Conservation (phyloP, 805 yeast species). For the Yamadazyma endophytica region DNA sequence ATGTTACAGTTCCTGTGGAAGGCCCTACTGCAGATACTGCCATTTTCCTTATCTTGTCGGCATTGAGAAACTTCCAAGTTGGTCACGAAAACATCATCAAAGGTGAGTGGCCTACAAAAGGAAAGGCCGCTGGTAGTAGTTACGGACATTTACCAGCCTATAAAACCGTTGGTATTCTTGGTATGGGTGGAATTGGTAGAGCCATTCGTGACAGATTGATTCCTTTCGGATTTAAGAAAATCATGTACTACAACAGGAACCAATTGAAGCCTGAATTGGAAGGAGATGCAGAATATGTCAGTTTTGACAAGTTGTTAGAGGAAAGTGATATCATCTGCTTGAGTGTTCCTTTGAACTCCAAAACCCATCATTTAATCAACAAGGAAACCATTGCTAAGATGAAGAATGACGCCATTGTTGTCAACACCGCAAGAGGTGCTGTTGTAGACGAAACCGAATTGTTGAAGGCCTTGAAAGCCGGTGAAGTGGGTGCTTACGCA, state of each 20-base stretch:
- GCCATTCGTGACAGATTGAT: constrained; percentile 66
- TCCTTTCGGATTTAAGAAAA: constrained; percentile 73
- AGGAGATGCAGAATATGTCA: constrained; percentile 64
- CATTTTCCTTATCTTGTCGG: constrained; percentile 56
- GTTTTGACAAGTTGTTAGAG: constrained; percentile 62
- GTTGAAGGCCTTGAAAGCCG: constrained; percentile 51
- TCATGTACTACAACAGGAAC: constrained; percentile 69
- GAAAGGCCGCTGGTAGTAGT: constrained; percentile 46
- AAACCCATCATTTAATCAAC: constrained; percentile 69
- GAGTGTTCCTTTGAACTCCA: constrained; percentile 70
- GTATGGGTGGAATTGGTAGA: constrained; percentile 89
- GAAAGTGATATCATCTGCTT: constrained; percentile 68
- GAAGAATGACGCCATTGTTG: constrained; percentile 74
- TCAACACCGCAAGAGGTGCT: constrained; percentile 89
- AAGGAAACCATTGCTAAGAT: constrained; percentile 56
- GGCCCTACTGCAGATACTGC: constrained; percentile 72
- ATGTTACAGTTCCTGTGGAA: constrained; percentile 64
- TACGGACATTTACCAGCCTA: constrained; percentile 75
- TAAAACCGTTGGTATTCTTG: constrained; percentile 73
- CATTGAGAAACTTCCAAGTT: constrained; percentile 61
- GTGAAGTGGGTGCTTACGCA: constrained; percentile 66
- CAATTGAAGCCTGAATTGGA: constrained; percentile 59
- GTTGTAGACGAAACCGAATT: constrained; percentile 66
- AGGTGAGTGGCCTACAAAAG: constrained; percentile 57
- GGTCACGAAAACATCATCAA: constrained; percentile 51